Percentiles rank a stretch among this genome's conserved stretches.
Evolutionary conservation across 176 grass and related monocot species (phyloP).

Genomic region (Eragrostis nindensis): DNA sequence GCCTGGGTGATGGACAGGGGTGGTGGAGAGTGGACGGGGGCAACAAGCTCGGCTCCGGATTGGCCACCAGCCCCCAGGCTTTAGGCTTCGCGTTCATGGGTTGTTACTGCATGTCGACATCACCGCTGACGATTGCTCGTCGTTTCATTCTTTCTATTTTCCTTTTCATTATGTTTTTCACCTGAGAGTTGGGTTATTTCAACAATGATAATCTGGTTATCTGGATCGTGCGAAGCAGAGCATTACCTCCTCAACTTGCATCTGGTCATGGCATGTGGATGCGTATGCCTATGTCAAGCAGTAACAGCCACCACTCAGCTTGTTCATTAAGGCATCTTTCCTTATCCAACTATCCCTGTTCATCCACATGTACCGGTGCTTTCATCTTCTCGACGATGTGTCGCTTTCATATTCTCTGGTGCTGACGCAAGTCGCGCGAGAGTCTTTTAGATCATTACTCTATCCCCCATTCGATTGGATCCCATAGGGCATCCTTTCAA

Average conservation of each 20-base stretch:
- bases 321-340: neutral
- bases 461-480: neutral
- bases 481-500: too few species aligned
- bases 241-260: neutral
- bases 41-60: neutral
- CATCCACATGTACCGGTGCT: neutral
- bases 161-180: neutral
- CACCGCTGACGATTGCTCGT: conserved; percentile 35
- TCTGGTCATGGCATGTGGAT: neutral
- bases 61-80: neutral
- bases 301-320: neutral
- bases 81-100: neutral
- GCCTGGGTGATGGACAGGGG: neutral
- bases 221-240: neutral
- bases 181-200: neutral
- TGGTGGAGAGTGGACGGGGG: neutral
- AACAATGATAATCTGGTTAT: neutral
- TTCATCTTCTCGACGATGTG: neutral
- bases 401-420: neutral
- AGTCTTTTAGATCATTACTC: conserved; percentile 8
- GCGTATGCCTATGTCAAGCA: conserved; percentile 15
- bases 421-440: conserved; percentile 13
- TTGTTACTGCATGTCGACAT: conserved; percentile 39
- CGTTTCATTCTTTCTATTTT: neutral
- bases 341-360: neutral